Evolutionary conservation across 345 rosid genomes (phyloP).

Genomic region (Populus simonii): DNA sequence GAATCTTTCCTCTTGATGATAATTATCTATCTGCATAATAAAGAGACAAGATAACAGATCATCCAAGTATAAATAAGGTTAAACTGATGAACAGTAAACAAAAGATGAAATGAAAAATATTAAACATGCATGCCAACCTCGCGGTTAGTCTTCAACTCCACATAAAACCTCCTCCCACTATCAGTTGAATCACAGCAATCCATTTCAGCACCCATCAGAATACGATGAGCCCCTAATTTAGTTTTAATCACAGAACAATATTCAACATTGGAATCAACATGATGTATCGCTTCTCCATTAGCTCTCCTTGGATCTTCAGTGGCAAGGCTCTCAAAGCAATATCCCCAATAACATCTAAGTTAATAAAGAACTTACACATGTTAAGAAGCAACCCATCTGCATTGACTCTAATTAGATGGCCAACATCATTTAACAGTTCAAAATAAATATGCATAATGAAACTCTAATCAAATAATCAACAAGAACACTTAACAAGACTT

Average conservation of each 20-base stretch:
- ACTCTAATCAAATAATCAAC: background rate
- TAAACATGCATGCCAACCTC: constrained; percentile 49
- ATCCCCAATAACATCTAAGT: constrained; percentile 94
- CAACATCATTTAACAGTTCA: background rate
- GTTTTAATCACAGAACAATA: constrained; percentile 84
- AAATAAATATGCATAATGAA: background rate
- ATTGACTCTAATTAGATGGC: background rate
- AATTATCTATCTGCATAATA: constrained; percentile 58
- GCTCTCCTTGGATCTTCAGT: constrained; percentile 84
- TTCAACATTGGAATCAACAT: constrained; percentile 83
- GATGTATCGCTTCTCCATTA: constrained; percentile 75
- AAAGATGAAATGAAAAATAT: background rate
- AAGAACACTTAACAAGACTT: too few species aligned
- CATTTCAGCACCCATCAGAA: constrained; percentile 98
- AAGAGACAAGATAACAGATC: constrained; percentile 7
- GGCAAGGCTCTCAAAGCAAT: constrained; percentile 91
- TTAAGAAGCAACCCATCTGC: background rate
- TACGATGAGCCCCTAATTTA: constrained; percentile 93
- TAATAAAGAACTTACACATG: constrained; percentile 5
- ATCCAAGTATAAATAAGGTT: constrained; percentile 7
- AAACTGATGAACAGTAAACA: constrained; percentile 2
- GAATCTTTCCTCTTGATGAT: constrained; percentile 71
- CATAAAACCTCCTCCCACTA: constrained; percentile 83
- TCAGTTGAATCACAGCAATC: constrained; percentile 88
- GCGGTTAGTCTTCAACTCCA: constrained; percentile 93